phyloP scores from a whole-genome alignment of 805 yeast genomes.

The Saturnispora saitoi region DNA sequence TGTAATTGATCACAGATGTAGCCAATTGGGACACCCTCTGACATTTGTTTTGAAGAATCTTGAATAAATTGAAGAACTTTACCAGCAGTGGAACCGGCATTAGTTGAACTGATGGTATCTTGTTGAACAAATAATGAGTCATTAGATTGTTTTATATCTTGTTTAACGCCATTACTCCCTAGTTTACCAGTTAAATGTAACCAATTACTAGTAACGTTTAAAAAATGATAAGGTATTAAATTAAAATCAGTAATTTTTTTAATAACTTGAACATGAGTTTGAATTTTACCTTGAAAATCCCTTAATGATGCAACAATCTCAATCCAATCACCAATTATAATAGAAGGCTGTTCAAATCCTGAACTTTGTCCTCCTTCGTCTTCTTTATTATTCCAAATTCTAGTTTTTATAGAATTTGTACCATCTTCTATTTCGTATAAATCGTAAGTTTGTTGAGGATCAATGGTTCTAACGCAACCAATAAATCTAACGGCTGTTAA shows the following conservation, averaged over 20 bases:
- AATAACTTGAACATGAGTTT: slow-evolving; percentile 55
- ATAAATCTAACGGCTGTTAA: slow-evolving; percentile 56
- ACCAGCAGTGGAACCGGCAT: slow-evolving; percentile 16
- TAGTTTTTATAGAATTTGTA: slow-evolving; percentile 56
- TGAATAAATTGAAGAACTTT: slow-evolving; percentile 39
- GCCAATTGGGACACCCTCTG: slow-evolving; percentile 67
- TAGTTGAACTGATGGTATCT: slow-evolving; percentile 16
- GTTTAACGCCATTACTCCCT: slow-evolving; percentile 18
- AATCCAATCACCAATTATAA: slow-evolving; percentile 49
- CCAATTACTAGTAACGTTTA: slow-evolving; percentile 52
- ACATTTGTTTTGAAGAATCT: slow-evolving; percentile 48
- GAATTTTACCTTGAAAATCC: slow-evolving; percentile 56
- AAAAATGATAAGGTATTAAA: slow-evolving; percentile 57
- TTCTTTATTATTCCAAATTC: slow-evolving; percentile 54
- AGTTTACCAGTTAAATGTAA: slow-evolving; percentile 37
- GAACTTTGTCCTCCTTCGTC: slow-evolving; percentile 45
- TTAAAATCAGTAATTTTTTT: slow-evolving; percentile 53
- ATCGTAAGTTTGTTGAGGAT: slow-evolving; percentile 46
- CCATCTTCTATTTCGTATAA: slow-evolving; percentile 67
- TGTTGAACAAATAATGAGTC: slow-evolving; percentile 38
- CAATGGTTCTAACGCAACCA: slow-evolving; percentile 61
- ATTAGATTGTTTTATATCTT: slow-evolving; percentile 17
- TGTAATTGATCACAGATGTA: slow-evolving; percentile 50
- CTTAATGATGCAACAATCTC: slow-evolving; percentile 47
- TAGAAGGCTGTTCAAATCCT: slow-evolving; percentile 19